Base-by-base conservation (phyloP, 495 filamentous ascomycete genomes). In the Wilcoxina mikolae region DNA sequence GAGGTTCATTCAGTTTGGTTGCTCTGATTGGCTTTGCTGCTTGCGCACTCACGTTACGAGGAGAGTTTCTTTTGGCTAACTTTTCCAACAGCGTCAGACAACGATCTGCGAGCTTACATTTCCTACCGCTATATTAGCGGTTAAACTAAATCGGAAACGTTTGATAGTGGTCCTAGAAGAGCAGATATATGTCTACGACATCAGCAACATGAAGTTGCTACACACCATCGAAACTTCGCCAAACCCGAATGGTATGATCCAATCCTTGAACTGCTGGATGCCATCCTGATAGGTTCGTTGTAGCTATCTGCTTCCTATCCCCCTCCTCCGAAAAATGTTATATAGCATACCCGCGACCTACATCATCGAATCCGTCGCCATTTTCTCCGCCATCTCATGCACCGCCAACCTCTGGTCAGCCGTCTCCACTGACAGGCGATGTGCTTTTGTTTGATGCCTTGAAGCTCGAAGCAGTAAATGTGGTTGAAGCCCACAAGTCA, bases 101-200 rank as follows among this genome's bases (percentile, higher is more conserved):
- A 88, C 90, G 58, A 96, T 98, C 69, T 96, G 93, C 79, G 91
- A 98, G 68, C 82, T 98, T 61, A 98, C 88, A 17, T 98, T 95
- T 65, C 91, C 90, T 1, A 90, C 88, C 22, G 87, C 87, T 7
- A 85, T 98, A 12, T 76, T 98, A 12, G 87, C 91, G 15, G 86
- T 96, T 26, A 81, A 87, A 60, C 71, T 98, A 61, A 96, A 96
- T 67, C 80, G 93, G 35, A 96, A 95, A 68, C 78, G 91, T 18
- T 78, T 98, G 11, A 86, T 88, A 26, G 88, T 96, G 9, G 81
- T 96, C 1, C 73, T 96, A 35, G 91, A 96, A 65, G 85, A 94
- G 54, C 82, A 94, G 65, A 94, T 96, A 56, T 98, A 95, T 69
- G 74, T 98, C 29, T 98, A 98, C 69, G 91, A 96, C 67, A 95